Percentiles rank a stretch among this genome's conserved stretches.
phyloP scores from a whole-genome alignment of 495 filamentous ascomycete genomes.

The Eremomyces bilateralis region DNA sequence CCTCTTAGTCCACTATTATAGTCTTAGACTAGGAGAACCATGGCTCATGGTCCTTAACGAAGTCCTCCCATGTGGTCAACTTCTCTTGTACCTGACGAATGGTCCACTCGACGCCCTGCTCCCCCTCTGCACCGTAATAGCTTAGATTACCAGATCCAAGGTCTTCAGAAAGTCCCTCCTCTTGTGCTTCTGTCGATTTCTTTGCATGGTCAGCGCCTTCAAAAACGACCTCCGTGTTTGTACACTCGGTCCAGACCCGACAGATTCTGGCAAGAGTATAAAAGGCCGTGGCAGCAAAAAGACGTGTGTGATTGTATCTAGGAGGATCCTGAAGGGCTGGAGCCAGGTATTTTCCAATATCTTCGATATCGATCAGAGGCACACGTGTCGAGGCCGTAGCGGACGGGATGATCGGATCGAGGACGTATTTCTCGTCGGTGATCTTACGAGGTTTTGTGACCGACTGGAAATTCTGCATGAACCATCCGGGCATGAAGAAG shows the following conservation, averaged over 20 bases:
- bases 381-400: background rate
- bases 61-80: background rate
- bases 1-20: too few species aligned
- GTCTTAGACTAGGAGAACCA: too few species aligned
- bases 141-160: background rate
- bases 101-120: constrained; percentile 1
- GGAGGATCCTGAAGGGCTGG: constrained; percentile 1
- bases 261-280: background rate
- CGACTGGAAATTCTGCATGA: constrained; percentile 5
- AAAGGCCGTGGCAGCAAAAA: background rate
- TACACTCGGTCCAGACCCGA: background rate
- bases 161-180: too few species aligned
- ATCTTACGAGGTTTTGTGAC: background rate
- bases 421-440: background rate
- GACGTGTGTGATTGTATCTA: background rate
- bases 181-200: too few species aligned
- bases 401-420: background rate
- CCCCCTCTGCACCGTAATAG: constrained; percentile 1
- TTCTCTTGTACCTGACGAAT: background rate
- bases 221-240: background rate
- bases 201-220: too few species aligned
- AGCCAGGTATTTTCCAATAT: constrained; percentile 2
- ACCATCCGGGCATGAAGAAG: constrained; percentile 3
- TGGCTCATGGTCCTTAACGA: constrained; percentile 1
- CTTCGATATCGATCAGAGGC: constrained; percentile 4